Evolutionary conservation across 345 rosid species (phyloP).

Genomic region (Salix udensis): DNA sequence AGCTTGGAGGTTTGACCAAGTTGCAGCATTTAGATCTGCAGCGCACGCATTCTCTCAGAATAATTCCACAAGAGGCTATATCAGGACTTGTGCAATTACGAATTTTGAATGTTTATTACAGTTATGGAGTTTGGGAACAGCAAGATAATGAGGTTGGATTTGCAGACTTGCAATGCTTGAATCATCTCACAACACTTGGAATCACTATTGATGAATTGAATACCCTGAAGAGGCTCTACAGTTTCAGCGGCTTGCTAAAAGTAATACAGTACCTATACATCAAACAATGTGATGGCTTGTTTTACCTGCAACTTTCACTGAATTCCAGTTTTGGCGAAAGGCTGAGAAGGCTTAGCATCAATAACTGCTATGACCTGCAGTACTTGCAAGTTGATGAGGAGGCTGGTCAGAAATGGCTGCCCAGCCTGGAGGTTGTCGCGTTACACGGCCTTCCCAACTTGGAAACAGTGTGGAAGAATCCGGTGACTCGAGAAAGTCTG

Average conservation of each 20-base stretch:
- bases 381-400: slow-evolving; percentile 31
- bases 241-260: slow-evolving; percentile 20
- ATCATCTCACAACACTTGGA: slow-evolving; percentile 36
- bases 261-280: slow-evolving; percentile 39
- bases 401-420: slow-evolving; percentile 36
- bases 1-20: slow-evolving; percentile 34
- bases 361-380: slow-evolving; percentile 38
- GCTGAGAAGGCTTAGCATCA: slow-evolving; percentile 50
- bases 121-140: slow-evolving; percentile 43
- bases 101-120: slow-evolving; percentile 46
- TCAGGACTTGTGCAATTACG: slow-evolving; percentile 32
- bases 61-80: slow-evolving; percentile 39
- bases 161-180: slow-evolving; percentile 36
- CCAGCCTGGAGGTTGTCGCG: slow-evolving; percentile 45
- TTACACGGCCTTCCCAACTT: slow-evolving; percentile 42
- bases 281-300: slow-evolving; percentile 38
- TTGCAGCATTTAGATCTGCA: slow-evolving; percentile 43
- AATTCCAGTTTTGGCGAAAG: slow-evolving; percentile 29
- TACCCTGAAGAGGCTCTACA: slow-evolving; percentile 27
- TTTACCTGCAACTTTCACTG: slow-evolving; percentile 24
- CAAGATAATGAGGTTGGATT: slow-evolving; percentile 35
- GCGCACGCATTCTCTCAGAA: slow-evolving; percentile 44
- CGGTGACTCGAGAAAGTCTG: slow-evolving; percentile 28
- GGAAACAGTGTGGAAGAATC: slow-evolving; percentile 36
- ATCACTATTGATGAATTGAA: slow-evolving; percentile 31